Conservation (phyloP, 495 filamentous ascomycete genomes). For the Hamigera avellanea region DNA sequence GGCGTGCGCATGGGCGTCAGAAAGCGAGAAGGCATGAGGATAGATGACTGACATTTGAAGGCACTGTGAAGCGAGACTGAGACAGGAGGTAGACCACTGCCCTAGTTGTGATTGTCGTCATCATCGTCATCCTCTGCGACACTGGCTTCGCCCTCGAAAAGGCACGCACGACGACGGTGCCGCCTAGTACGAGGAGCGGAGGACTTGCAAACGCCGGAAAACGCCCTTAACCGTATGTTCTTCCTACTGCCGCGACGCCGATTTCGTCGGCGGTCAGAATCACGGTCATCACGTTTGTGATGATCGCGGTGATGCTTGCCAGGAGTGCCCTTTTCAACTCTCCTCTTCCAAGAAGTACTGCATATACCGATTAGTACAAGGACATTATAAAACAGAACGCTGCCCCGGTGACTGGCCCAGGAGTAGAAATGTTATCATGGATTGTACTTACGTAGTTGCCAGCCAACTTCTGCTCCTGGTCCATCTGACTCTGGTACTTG, state of each 20-base stretch:
- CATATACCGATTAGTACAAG: background rate
- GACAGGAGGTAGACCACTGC: conserved; percentile 30
- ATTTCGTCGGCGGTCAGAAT: conserved; percentile 27
- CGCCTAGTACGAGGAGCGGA: conserved; percentile 23
- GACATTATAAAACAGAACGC: too few relatives aligned
- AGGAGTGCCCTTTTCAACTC: conserved; percentile 56
- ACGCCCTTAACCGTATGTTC: conserved; percentile 26
- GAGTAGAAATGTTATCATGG: too few relatives aligned
- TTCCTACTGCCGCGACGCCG: conserved; percentile 23
- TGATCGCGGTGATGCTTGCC: conserved; percentile 32
- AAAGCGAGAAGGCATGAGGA: conserved; percentile 1
- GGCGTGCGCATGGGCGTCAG: conserved; percentile 1
- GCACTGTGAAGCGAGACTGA: conserved; percentile 8
- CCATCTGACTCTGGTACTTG: conserved; percentile 87
- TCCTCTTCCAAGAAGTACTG: conserved; percentile 89
- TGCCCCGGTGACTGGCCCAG: too few relatives aligned
- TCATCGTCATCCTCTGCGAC: conserved; percentile 38
- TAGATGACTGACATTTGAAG: conserved; percentile 6
- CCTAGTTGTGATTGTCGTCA: conserved; percentile 32
- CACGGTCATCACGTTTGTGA: conserved; percentile 30
- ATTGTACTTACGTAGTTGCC: conserved; percentile 73
- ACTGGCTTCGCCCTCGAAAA: conserved; percentile 29
- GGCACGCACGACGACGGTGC: conserved; percentile 11
- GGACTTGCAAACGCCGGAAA: conserved; percentile 33
- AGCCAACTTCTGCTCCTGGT: conserved; percentile 89